A percentile compares a stretch with the other conserved stretches of the same genome.
Evolutionary conservation across 306 rosid genomes (phyloP).

Genomic region (Vigna angularis): DNA sequence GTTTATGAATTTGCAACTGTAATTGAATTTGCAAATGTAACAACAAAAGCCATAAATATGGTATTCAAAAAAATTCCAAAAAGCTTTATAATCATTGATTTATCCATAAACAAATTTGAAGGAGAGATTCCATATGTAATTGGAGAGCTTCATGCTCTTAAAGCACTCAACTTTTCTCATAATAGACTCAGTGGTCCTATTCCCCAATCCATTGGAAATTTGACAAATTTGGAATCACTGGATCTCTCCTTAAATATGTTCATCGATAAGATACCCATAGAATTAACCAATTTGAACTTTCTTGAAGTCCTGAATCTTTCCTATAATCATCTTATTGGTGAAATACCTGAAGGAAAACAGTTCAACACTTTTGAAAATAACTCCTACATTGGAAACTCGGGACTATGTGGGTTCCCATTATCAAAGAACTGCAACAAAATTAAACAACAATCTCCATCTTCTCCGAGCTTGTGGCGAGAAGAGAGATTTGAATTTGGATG

Average conservation of each 20-base stretch:
- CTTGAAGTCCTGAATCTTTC: conserved; percentile 46
- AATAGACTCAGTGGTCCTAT: conserved; percentile 45
- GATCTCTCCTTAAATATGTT: conserved; percentile 54
- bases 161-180: conserved; percentile 45
- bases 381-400: conserved; percentile 46
- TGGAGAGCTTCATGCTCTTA: conserved; percentile 40
- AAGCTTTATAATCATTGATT: conserved; percentile 37
- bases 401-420: conserved; percentile 48
- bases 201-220: conserved; percentile 40
- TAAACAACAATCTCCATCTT: background rate
- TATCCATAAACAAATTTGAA: conserved; percentile 44
- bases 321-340: conserved; percentile 35
- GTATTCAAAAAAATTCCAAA: background rate
- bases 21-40: background rate
- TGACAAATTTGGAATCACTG: conserved; percentile 45
- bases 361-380: conserved; percentile 45
- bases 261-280: background rate
- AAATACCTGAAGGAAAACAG: conserved; percentile 52
- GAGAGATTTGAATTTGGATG: conserved; percentile 42
- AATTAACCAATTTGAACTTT: conserved; percentile 18
- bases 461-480: background rate
- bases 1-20: too few relatives aligned
- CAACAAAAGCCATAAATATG: background rate
- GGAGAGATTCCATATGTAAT: conserved; percentile 50
- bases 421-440: conserved; percentile 17